Conservation (phyloP, 768 basidiomycete genomes). For the Dendrothele bispora region DNA sequence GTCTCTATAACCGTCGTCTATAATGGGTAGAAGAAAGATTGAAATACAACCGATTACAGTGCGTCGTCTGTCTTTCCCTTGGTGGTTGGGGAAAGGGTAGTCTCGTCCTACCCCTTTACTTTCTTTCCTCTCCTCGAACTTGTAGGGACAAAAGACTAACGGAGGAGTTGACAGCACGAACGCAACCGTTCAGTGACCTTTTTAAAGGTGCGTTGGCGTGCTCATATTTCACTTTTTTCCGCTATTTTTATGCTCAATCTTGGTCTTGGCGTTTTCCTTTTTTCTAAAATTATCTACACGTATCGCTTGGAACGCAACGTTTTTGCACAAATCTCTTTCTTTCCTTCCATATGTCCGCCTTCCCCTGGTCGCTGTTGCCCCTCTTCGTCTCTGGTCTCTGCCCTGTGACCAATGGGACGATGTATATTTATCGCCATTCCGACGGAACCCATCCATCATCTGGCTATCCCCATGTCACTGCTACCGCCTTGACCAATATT, state of each 20-base stretch:
- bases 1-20: too few relatives aligned
- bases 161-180: conserved; percentile 55
- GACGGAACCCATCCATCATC: too few relatives aligned
- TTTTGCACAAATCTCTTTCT: not conserved
- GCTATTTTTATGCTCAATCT: conserved; percentile 3
- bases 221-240: conserved; percentile 2
- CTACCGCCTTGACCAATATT: conserved; percentile 10
- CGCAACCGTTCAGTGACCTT: conserved; percentile 76
- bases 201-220: conserved; percentile 54
- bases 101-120: conserved; percentile 1
- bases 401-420: not conserved
- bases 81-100: not conserved
- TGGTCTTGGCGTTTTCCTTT: conserved; percentile 10
- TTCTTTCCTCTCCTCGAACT: conserved; percentile 5
- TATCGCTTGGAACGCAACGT: not conserved
- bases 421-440: not conserved
- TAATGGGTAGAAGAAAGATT: conserved; percentile 72
- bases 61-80: conserved; percentile 25
- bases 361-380: too few relatives aligned
- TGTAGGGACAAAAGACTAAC: not conserved
- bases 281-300: not conserved
- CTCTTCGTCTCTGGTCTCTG: too few relatives aligned
- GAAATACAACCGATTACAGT: conserved; percentile 77
- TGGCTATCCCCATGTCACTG: too few relatives aligned
- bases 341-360: conserved; percentile 3